Evolutionary conservation across 2,329 filamentous ascomycete genomes (phyloP).

Genomic region (Corinectria fuckeliana): DNA sequence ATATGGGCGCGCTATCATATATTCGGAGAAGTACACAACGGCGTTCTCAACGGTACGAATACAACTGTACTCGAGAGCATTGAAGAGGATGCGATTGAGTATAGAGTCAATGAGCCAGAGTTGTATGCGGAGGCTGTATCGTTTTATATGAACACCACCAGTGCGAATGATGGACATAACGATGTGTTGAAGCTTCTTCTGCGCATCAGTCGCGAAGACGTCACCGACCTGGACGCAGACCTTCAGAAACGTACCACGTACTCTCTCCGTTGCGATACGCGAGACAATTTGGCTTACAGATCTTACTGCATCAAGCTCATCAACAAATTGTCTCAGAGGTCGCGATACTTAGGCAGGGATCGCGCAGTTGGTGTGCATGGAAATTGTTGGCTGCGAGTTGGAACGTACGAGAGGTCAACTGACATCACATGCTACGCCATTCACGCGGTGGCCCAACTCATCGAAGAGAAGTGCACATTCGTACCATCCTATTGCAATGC

Average conservation of each 20-base stretch:
- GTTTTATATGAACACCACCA: not conserved
- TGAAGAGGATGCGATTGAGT: not conserved
- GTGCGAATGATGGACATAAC: not conserved
- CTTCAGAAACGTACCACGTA: not conserved
- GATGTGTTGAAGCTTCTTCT: not conserved
- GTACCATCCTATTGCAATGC: not conserved
- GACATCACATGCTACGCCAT: not conserved
- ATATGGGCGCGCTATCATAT: conserved; percentile 3
- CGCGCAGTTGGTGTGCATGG: not conserved
- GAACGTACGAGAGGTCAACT: not conserved
- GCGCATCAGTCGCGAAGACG: not conserved
- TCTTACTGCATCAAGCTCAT: not conserved
- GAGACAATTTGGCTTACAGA: not conserved
- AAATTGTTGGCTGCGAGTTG: not conserved
- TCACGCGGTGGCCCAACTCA: not conserved
- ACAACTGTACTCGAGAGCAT: not conserved
- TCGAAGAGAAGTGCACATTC: not conserved
- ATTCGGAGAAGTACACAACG: not conserved
- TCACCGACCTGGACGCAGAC: not conserved
- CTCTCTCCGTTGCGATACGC: not conserved
- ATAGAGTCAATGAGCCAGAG: not conserved
- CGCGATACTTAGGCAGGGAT: no score
- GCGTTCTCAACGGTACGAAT: not conserved
- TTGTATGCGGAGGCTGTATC: not conserved
- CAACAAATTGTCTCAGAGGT: no score